Percentiles rank a stretch among this genome's conserved stretches.
phyloP scores from a whole-genome alignment of 805 yeast genomes.

The Zygosaccharomyces pseudorouxii region DNA sequence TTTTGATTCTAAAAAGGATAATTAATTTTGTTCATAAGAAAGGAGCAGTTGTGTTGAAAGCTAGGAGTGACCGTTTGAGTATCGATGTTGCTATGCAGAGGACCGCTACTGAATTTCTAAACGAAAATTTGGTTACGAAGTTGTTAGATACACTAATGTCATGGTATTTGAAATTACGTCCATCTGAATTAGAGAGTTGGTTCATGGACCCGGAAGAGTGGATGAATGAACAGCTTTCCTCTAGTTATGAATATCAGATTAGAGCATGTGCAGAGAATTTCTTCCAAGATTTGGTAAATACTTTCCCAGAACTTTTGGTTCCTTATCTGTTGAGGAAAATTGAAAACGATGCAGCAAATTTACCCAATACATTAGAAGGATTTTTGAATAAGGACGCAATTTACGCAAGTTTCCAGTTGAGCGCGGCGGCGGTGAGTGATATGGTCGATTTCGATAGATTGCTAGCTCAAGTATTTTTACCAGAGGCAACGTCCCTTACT shows the following conservation, averaged over 20 bases:
- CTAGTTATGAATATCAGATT: slow-evolving; percentile 78
- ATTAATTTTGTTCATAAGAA: slow-evolving; percentile 58
- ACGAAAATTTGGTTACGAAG: slow-evolving; percentile 49
- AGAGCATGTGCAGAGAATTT: slow-evolving; percentile 85
- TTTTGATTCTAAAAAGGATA: slow-evolving; percentile 59
- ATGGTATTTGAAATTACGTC: slow-evolving; percentile 70
- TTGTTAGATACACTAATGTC: slow-evolving; percentile 63
- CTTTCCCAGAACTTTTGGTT: slow-evolving; percentile 52
- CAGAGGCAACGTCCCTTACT: slow-evolving; percentile 43
- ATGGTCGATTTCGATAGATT: slow-evolving; percentile 65
- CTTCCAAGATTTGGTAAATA: slow-evolving; percentile 65
- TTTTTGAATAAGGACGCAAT: slow-evolving; percentile 73
- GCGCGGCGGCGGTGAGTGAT: slow-evolving; percentile 60
- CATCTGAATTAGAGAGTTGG: slow-evolving; percentile 81
- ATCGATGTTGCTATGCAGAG: slow-evolving; percentile 51
- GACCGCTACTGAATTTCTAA: slow-evolving; percentile 52
- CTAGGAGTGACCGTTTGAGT: slow-evolving; percentile 61
- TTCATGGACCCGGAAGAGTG: slow-evolving; percentile 85
- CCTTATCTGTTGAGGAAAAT: slow-evolving; percentile 59
- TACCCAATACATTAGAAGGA: slow-evolving; percentile 38
- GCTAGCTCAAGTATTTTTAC: slow-evolving; percentile 57
- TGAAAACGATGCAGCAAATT: slow-evolving; percentile 36
- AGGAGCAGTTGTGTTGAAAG: slow-evolving; percentile 62
- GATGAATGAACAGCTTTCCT: slow-evolving; percentile 72
- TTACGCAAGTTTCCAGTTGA: slow-evolving; percentile 75